Evolutionary conservation across 805 yeast genomes (phyloP).

Genomic region (Metschnikowia kunwiensis): DNA sequence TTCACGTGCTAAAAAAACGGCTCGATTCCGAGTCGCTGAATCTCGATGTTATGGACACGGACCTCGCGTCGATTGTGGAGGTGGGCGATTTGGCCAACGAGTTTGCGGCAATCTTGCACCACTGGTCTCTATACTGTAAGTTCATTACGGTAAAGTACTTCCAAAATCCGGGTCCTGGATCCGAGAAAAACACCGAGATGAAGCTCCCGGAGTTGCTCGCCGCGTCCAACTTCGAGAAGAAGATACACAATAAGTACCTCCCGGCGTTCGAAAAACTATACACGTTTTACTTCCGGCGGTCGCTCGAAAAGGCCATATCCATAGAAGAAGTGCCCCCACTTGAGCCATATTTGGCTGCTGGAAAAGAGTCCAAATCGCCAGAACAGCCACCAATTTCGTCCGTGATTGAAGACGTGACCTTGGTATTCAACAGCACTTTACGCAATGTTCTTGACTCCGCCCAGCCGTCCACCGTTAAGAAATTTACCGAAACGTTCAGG

Average conservation of each 20-base stretch:
- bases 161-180: constrained; percentile 6
- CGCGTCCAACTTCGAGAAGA: constrained; percentile 53
- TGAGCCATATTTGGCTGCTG: constrained; percentile 36
- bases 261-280: constrained; percentile 65
- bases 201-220: constrained; percentile 51
- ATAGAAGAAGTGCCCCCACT: constrained; percentile 70
- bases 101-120: constrained; percentile 69
- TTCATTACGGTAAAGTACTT: constrained; percentile 71
- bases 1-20: constrained; percentile 24
- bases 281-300: constrained; percentile 66
- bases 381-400: constrained; percentile 73
- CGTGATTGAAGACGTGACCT: constrained; percentile 78
- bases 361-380: constrained; percentile 30
- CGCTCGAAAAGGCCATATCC: constrained; percentile 76
- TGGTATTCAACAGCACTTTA: constrained; percentile 67
- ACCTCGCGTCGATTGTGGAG: constrained; percentile 52
- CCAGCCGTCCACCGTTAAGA: constrained; percentile 52
- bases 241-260: constrained; percentile 49
- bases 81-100: constrained; percentile 70
- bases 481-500: constrained; percentile 54
- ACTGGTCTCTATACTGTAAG: constrained; percentile 79
- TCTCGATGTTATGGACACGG: constrained; percentile 29
- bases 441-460: constrained; percentile 71
- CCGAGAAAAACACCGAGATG: constrained; percentile 21
- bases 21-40: constrained; percentile 6